These are phyloP conservation scores for Sporodiniella umbellata DNA, from an alignment of 371 early-diverging fungal species.

Conservation along the genomic window DNA sequence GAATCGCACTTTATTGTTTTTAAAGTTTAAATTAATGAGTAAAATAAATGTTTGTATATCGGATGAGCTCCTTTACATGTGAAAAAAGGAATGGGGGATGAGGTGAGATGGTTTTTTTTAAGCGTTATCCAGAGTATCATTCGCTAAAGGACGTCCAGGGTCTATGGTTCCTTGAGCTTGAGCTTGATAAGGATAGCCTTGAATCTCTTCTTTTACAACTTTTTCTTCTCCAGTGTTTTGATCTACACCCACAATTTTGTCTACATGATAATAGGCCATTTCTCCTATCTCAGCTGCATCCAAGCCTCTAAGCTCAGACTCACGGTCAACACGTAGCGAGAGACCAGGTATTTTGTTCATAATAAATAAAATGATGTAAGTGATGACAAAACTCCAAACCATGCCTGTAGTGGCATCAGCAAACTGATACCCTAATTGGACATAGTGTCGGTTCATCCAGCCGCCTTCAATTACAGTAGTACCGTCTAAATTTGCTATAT, in stretches of 20 bases:
- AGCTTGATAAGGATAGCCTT: slow-evolving; percentile 17
- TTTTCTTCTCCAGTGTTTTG: slow-evolving; percentile 38
- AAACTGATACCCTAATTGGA: slow-evolving; percentile 79
- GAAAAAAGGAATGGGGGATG: neutral
- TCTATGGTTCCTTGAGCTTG: slow-evolving; percentile 26
- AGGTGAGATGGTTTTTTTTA: slow-evolving; percentile 9
- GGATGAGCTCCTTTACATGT: too few species aligned
- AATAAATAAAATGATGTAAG: slow-evolving; percentile 68
- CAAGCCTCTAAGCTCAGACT: slow-evolving; percentile 68
- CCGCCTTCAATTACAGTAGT: slow-evolving; percentile 67
- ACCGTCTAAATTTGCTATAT: slow-evolving; percentile 76
- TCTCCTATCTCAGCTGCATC: slow-evolving; percentile 83
- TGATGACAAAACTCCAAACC: slow-evolving; percentile 76
- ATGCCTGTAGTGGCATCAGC: slow-evolving; percentile 74
- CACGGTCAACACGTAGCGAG: slow-evolving; percentile 68
- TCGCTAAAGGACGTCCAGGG: slow-evolving; percentile 12
- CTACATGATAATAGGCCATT: slow-evolving; percentile 59
- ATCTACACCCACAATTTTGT: slow-evolving; percentile 39
- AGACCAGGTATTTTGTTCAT: slow-evolving; percentile 82
- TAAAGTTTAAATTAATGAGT: too few species aligned
- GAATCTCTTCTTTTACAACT: slow-evolving; percentile 33
- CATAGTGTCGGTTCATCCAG: slow-evolving; percentile 80
- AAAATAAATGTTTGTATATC: too few species aligned
- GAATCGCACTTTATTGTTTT: too few species aligned
- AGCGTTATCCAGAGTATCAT: slow-evolving; percentile 20